Evolutionary conservation across 202 grass and related monocot genomes (phyloP).

Genomic region (Panicum virgatum): DNA sequence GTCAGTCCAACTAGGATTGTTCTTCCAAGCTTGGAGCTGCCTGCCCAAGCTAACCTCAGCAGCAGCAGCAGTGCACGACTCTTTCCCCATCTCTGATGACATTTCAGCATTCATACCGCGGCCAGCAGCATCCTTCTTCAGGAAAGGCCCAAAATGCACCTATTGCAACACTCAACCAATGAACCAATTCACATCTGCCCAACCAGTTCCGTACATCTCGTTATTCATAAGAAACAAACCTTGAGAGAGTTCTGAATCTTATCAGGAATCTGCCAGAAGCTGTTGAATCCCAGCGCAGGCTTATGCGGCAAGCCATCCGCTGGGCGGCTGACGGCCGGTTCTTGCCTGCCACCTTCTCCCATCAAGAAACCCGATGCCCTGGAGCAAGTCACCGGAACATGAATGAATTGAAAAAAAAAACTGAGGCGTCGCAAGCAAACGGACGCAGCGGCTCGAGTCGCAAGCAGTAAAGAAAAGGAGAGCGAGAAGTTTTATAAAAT

Average conservation of each 20-base stretch:
- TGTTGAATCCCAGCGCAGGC: constrained; percentile 42
- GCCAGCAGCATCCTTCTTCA: constrained; percentile 36
- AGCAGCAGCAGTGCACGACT: constrained; percentile 2
- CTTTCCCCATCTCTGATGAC: constrained; percentile 19
- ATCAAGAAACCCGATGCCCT: constrained; percentile 26
- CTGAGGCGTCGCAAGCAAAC: neutral
- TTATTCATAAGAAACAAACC: constrained; percentile 25
- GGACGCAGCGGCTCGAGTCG: neutral
- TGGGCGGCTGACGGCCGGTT: constrained; percentile 30
- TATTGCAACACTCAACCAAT: constrained; percentile 27
- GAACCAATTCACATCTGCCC: neutral
- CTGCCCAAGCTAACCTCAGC: constrained; percentile 57
- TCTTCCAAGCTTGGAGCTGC: constrained; percentile 75
- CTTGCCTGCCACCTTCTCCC: constrained; percentile 31
- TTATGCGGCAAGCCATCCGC: constrained; percentile 26
- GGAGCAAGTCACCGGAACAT: neutral
- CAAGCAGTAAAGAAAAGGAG: neutral
- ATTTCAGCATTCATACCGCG: constrained; percentile 20
- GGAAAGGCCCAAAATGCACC: constrained; percentile 61
- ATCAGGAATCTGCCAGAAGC: constrained; percentile 64
- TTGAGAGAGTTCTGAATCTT: constrained; percentile 76
- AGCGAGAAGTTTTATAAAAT: neutral
- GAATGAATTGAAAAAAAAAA: neutral
- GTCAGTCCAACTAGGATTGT: constrained; percentile 75
- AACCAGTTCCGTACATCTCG: neutral